These are phyloP conservation scores for Backusella tarrabulga DNA, from an alignment of 192 early-diverging fungal genomes.

Conservation along the genomic window DNA sequence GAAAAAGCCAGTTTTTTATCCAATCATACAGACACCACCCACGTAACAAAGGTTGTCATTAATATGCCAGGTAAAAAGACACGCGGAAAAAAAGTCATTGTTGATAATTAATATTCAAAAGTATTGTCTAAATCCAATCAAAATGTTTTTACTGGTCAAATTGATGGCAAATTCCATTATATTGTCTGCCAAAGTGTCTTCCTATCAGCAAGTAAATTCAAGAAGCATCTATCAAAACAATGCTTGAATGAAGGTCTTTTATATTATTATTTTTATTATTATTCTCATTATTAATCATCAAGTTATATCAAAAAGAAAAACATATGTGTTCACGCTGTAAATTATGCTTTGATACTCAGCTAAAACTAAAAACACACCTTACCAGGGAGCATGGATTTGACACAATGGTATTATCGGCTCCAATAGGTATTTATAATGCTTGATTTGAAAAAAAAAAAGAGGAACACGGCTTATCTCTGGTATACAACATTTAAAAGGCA, in stretches of 20 bases:
- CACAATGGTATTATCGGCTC: neutral
- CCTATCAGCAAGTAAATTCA: neutral
- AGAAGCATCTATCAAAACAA: neutral
- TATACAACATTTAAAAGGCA: neutral
- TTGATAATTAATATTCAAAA: too few species aligned
- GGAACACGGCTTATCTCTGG: neutral
- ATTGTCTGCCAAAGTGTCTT: neutral
- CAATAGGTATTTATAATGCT: neutral
- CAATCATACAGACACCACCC: neutral
- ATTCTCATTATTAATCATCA: neutral
- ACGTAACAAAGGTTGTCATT: neutral
- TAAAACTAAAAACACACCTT: neutral
- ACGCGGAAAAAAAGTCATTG: too few species aligned
- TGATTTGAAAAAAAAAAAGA: neutral
- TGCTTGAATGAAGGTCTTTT: neutral
- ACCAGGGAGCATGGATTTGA: neutral
- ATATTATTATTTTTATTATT: neutral
- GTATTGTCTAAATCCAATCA: neutral
- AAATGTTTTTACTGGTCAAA: neutral
- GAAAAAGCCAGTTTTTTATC: neutral
- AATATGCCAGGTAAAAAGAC: neutral
- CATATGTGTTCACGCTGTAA: neutral
- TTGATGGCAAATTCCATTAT: too few species aligned
- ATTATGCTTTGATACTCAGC: neutral
- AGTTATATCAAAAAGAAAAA: neutral